These are phyloP conservation scores for Talaromyces trachyspermus DNA, from an alignment of 495 filamentous ascomycete species.

Conservation along the genomic window DNA sequence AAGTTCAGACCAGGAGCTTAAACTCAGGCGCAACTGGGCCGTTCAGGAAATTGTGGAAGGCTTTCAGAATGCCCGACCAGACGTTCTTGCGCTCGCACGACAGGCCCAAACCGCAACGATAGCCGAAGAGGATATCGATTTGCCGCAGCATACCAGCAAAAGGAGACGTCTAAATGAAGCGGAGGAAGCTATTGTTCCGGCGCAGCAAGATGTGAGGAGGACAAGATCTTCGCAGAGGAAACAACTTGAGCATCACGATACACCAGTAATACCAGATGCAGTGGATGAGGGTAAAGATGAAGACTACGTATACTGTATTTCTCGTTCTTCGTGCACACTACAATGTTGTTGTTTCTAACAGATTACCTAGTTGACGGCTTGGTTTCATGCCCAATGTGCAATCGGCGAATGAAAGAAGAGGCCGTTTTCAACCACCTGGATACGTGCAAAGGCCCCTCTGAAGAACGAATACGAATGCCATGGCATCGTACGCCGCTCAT, in stretches of 20 bases:
- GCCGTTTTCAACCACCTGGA: conserved; percentile 78
- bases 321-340: not conserved
- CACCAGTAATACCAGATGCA: conserved; percentile 15
- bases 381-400: conserved; percentile 76
- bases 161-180: conserved; percentile 41
- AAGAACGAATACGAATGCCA: conserved; percentile 14
- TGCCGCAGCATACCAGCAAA: conserved; percentile 8
- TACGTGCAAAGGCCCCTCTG: conserved; percentile 30
- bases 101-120: conserved; percentile 24
- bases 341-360: conserved; percentile 20
- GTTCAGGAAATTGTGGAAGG: conserved; percentile 78
- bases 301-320: conserved; percentile 27
- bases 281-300: conserved; percentile 36
- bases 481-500: not conserved
- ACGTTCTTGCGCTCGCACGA: conserved; percentile 54
- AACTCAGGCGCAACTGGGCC: conserved; percentile 73
- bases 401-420: conserved; percentile 63
- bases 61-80: conserved; percentile 59
- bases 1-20: conserved; percentile 66
- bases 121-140: conserved; percentile 12
- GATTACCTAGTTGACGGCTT: conserved; percentile 61
- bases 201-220: conserved; percentile 23
- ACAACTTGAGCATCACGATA: conserved; percentile 13
- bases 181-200: conserved; percentile 29
- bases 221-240: conserved; percentile 34